Evolutionary conservation across 495 filamentous ascomycete species (phyloP), one percentile per base, ranked within the genome.

Genomic region (Neurospora sp.): DNA sequence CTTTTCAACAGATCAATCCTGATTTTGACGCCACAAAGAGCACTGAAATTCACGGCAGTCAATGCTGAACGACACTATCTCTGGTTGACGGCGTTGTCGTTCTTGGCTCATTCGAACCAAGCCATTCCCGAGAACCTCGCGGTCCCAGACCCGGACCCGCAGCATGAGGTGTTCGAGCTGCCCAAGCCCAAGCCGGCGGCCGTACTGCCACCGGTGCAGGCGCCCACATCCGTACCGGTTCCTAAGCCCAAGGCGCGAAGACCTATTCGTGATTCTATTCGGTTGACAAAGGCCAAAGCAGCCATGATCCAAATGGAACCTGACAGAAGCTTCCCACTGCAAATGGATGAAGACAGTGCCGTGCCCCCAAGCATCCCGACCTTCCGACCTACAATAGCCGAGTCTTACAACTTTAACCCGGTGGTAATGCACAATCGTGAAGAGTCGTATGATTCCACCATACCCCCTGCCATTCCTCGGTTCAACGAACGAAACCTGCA

Each of bases 1-100:
- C 84, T 92, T 2, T 98, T 97, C 85, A 93, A 96, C 79, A 92
- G 96, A 71, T 98, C 96, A 1, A 99, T 99, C 77, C 84, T 99
- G 41, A 96, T 99, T 73, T 82, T 99, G 27, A 98, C 96, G 14
- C 96, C 96, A 8, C 91, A 95, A 76, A 89, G 96, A 73, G 96
- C 96, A 39, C 88, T 99, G 70, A 99, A 99, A 81, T 97, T 99
- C 82, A 99, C 96, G 0, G 93, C 95, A 16, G 83, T 88, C 18
- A 90, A 88, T 16, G 84, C 89, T 39, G 96, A 98, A 73, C 90
- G 96, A 20, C 96, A 99, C 82, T 97, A 96, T 76, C 86, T 98
- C 73, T 99, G 96, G 96, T 84, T 99, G 18, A 97, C 92, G 41
- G 93, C 96, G 3, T 85, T 99, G 16, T 97, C 94, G 1, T 99